A percentile compares a stretch with the other conserved stretches of the same genome.
Conservation (phyloP, 2,329 filamentous ascomycete genomes). For the Xylariaceae sp. region DNA sequence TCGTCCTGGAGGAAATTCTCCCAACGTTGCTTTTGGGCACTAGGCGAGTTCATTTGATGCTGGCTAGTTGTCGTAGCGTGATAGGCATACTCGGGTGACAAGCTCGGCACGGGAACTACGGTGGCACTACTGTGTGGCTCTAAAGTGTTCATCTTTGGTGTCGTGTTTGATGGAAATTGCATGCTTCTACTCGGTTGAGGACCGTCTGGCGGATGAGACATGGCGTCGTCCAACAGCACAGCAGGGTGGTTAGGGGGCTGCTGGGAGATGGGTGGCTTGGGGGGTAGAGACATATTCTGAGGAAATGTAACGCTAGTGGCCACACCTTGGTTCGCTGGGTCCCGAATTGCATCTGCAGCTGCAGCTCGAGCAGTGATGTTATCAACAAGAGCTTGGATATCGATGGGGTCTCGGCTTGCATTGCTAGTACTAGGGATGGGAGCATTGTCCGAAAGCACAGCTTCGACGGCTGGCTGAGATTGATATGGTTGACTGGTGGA, state of each 20-base stretch:
- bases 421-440: neutral
- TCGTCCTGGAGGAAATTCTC: constrained; percentile 73
- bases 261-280: constrained; percentile 44
- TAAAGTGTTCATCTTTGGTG: constrained; percentile 32
- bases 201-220: constrained; percentile 30
- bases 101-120: constrained; percentile 14
- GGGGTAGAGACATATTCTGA: constrained; percentile 44
- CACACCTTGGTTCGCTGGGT: constrained; percentile 23
- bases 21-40: constrained; percentile 50
- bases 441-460: neutral
- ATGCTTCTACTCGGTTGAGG: constrained; percentile 30
- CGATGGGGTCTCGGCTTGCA: constrained; percentile 20
- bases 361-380: constrained; percentile 26
- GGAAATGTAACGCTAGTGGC: constrained; percentile 23
- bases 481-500: constrained; percentile 1
- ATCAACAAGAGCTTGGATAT: constrained; percentile 29
- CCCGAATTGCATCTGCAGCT: constrained; percentile 30
- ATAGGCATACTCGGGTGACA: constrained; percentile 17
- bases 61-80: constrained; percentile 6
- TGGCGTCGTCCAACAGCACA: constrained; percentile 23
- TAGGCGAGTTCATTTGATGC: too few species aligned
- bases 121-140: constrained; percentile 27
- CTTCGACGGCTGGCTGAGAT: neutral
- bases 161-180: constrained; percentile 16
- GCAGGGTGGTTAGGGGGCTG: constrained; percentile 38